A percentile compares a stretch with the other conserved stretches of the same genome.
phyloP scores from a whole-genome alignment of 2,329 filamentous ascomycete genomes.

The Tolypocladium amazonense region DNA sequence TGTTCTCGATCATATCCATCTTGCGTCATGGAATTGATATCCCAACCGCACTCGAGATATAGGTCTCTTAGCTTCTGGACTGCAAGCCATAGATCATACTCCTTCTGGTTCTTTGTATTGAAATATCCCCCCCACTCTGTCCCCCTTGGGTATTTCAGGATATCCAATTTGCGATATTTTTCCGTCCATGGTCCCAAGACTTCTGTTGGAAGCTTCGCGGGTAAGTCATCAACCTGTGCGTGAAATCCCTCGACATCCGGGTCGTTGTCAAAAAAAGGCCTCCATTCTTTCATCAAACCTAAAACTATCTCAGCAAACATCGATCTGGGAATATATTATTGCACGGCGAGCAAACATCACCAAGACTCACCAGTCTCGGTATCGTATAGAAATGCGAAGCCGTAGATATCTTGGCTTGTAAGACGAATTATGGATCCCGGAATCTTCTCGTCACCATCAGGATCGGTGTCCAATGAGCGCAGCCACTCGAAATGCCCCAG shows the following conservation, averaged over 20 bases:
- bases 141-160: not conserved
- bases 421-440: not conserved
- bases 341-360: not conserved
- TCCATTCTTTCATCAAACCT: not conserved
- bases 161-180: not conserved
- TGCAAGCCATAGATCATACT: not conserved
- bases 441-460: not conserved
- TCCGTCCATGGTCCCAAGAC: not conserved
- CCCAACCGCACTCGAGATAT: not conserved
- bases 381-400: not conserved
- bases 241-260: not conserved
- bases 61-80: not conserved
- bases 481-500: not conserved
- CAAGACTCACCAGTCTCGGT: not conserved
- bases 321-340: not conserved
- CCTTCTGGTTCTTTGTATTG: not conserved
- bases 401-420: not conserved
- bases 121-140: not conserved
- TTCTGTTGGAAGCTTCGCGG: not conserved
- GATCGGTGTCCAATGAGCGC: not conserved
- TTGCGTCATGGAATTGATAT: not conserved
- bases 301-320: not conserved
- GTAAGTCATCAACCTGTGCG: not conserved
- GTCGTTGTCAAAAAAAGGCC: not conserved
- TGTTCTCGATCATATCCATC: not conserved